phyloP scores from a whole-genome alignment of 2,329 filamentous ascomycete species.

The Mollisiaceae sp. region DNA sequence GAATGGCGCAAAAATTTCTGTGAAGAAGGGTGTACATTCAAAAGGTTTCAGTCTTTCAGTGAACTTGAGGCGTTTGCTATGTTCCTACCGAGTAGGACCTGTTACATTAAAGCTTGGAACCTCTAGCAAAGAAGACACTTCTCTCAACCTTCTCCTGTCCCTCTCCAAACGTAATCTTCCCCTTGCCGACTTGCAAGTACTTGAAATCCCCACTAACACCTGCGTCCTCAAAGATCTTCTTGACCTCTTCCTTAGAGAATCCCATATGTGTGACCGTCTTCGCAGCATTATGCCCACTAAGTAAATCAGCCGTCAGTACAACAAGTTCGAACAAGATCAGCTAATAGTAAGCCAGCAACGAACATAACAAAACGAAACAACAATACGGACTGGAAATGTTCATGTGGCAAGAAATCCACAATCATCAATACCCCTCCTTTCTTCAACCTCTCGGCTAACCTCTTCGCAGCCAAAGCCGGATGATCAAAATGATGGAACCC shows the following conservation, averaged over 20 bases:
- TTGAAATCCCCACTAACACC: conserved; percentile 63
- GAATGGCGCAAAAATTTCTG: too few relatives aligned
- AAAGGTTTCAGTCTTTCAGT: too few relatives aligned
- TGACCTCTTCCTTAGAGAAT: conserved; percentile 65
- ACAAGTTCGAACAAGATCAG: background rate
- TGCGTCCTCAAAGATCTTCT: conserved; percentile 65
- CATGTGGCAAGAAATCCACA: conserved; percentile 68
- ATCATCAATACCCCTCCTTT: conserved; percentile 71
- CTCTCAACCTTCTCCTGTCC: conserved; percentile 24
- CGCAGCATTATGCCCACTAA: conserved; percentile 41
- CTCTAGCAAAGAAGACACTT: conserved; percentile 27
- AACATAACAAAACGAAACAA: background rate
- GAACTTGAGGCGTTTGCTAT: too few relatives aligned
- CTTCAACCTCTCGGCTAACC: conserved; percentile 65
- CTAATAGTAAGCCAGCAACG: background rate
- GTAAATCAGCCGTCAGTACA: conserved; percentile 9
- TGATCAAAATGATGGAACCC: conserved; percentile 73
- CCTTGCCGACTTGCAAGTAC: conserved; percentile 46
- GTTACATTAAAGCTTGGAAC: conserved; percentile 17
- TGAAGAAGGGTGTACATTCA: too few relatives aligned
- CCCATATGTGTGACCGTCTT: conserved; percentile 69
- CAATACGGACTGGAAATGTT: conserved; percentile 20
- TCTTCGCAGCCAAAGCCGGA: conserved; percentile 61
- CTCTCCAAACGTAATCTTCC: conserved; percentile 35
- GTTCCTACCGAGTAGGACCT: too few relatives aligned